Base-by-base conservation (phyloP, 176 grass and related monocot species). In the Chrysopogon serrulatus region DNA sequence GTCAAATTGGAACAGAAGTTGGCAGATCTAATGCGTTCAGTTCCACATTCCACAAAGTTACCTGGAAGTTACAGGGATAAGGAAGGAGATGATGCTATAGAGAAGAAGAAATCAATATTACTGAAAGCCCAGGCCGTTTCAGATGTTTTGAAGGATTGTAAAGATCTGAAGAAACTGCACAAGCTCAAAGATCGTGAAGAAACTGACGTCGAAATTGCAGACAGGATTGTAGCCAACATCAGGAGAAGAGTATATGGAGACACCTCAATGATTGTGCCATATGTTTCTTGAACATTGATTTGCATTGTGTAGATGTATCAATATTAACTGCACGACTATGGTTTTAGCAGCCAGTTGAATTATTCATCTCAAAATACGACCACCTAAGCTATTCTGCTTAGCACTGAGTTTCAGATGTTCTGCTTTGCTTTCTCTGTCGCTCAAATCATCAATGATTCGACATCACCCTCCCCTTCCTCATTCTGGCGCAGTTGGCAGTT, bases 1-100 rank as follows among this genome's bases (percentile, higher is more conserved):
- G 45, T 82, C 68, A 68, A 87, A 24, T 54, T 94, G 44, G 86
- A 67, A 12, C 78, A 81, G 14, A 94, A 87, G 84, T 69, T 94
- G 77, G 79, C 76, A 17, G 32, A 86, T 62, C 77, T 92, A 26
- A 97, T 97, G 90, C 75, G 85, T 16, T 92, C 91, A 11, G 89
- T 97, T 27, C 85, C 82, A 32, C 91, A 90, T 86, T 97, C 91
- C 5, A 94, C 91, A 18, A 94, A 94, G 76, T 86, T 97, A 56
- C 94, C 94, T 7, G 89, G 88, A 61, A 85, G 83, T 74, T 94
- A 90, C 30, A 86, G 83, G 77, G 91, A 94, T 70, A 90, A 80
- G 69, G 87, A 94, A 68, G 68, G 51, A 2, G 84, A 88, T 66
- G 76, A 60, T 36, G 56, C 77, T 88, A 77, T 76, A 53, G 86